Evolutionary conservation across 1,284 basidiomycete species (phyloP), one percentile per base, ranked within the genome.

Genomic region (Apiotrichum mycotoxinovorans): DNA sequence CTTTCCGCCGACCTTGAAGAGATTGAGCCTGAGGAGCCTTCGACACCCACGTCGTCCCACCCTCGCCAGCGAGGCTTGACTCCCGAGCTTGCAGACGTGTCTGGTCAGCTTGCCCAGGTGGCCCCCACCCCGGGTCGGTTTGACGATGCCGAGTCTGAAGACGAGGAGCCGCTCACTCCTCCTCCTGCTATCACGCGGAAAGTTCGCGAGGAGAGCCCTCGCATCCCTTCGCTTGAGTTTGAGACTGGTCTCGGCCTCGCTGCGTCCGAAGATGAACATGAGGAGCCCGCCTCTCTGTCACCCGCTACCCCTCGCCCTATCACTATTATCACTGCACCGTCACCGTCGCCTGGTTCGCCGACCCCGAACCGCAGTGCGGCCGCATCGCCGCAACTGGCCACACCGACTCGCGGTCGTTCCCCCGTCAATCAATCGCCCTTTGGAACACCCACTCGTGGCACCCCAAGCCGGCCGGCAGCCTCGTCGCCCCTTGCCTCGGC

Each of bases 201-300:
- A 43, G 45, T 46, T 2, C 53, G 63, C 34, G 57, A 65, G 49
- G 66, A 71, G 7, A 71, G 66, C 41, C 73, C 74, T 1, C 68
- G 68, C 1, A 66, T 78, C 45, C 76, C 76, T 4, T 64, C 63
- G 54, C 72, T 77, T 54, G 68, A 76, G 33, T 73, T 76, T 51
- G 75, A 69, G 26, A 66, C 63, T 37, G 46, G 46, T 23, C 46
- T 48, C 34, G 46, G 46, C n/a, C n/a, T 48, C 12, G 46, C 20
- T 25, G 3, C 20, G 4, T 48, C 46, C 2, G 57, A 54, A 1
- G 56, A 51, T 27, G 26, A 17, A 11, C 30, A 53, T 37, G 27
- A 47, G n/a, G 51, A 7, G n/a, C n/a, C 18, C 26, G 18, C n/a
- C 3, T 25, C 41, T 3, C 45, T 40, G 9, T 41, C 56, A 15